A percentile compares a stretch with the other conserved stretches of the same genome.
Evolutionary conservation across 2,329 filamentous ascomycete genomes (phyloP).

Genomic region (Fusarium sp.): DNA sequence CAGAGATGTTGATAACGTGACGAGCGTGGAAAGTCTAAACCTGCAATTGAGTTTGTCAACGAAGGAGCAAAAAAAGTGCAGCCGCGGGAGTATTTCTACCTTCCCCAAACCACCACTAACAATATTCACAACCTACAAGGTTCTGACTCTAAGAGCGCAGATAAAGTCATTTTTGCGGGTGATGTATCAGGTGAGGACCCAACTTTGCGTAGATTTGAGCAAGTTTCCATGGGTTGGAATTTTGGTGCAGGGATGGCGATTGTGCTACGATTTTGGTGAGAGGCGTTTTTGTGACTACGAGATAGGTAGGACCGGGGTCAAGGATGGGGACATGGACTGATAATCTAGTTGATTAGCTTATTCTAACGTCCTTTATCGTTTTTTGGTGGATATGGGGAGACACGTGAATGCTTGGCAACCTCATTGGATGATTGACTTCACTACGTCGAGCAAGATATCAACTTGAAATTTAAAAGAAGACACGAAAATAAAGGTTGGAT

Average conservation of each 20-base stretch:
- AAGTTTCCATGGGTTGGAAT: conserved; percentile 39
- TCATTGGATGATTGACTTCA: not conserved
- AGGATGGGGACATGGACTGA: not conserved
- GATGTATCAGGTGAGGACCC: conserved; percentile 20
- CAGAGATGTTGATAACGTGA: not conserved
- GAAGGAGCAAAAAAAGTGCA: not conserved
- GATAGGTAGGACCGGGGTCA: not conserved
- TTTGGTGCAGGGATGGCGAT: conserved; percentile 19
- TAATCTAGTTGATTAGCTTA: not conserved
- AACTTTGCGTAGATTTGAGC: conserved; percentile 44
- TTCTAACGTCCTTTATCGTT: not conserved
- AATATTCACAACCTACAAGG: not conserved
- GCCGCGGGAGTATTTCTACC: conserved; percentile 17
- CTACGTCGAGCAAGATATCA: not conserved
- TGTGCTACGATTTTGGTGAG: conserved; percentile 7
- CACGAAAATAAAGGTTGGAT: not conserved
- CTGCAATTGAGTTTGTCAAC: not conserved
- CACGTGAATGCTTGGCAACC: not conserved
- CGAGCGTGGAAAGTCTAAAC: conserved; percentile 12
- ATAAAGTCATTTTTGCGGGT: conserved; percentile 1
- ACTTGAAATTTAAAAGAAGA: not conserved
- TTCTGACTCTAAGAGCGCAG: too few species aligned
- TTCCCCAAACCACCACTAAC: not conserved
- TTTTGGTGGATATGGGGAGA: not conserved
- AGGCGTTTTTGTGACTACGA: not conserved